Conservation (phyloP, 345 rosid species). For the Salix arbutifolia region DNA sequence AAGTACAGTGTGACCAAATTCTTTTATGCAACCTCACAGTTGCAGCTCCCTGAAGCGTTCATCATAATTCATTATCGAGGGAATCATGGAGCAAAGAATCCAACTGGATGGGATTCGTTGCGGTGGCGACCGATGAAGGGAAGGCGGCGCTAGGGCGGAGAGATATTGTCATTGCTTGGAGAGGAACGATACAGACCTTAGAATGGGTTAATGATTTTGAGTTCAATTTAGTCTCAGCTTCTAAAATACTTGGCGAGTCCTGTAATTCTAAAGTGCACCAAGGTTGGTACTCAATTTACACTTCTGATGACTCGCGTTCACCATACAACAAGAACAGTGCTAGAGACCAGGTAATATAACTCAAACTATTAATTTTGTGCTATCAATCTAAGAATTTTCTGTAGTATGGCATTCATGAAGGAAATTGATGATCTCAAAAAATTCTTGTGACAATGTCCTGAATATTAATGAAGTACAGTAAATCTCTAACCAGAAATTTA, state of each 20-base stretch:
- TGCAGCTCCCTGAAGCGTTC: conserved; percentile 64
- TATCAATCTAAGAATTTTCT: background rate
- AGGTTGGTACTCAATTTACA: conserved; percentile 88
- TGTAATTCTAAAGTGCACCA: conserved; percentile 51
- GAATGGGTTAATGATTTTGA: conserved; percentile 75
- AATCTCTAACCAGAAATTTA: too few relatives aligned
- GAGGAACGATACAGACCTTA: conserved; percentile 64
- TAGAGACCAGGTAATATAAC: background rate
- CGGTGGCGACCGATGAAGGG: conserved; percentile 74
- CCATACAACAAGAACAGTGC: conserved; percentile 39
- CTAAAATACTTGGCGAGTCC: conserved; percentile 41
- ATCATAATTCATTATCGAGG: conserved; percentile 51
- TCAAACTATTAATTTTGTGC: background rate
- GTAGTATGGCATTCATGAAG: background rate
- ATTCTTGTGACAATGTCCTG: too few relatives aligned
- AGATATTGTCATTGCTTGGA: conserved; percentile 81
- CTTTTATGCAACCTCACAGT: conserved; percentile 60
- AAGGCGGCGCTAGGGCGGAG: conserved; percentile 60
- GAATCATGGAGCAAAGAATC: conserved; percentile 87
- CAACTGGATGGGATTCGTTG: conserved; percentile 81
- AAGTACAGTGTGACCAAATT: conserved; percentile 64
- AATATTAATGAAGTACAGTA: too few relatives aligned
- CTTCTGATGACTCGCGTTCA: conserved; percentile 61
- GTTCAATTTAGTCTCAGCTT: conserved; percentile 47
- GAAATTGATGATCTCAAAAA: too few relatives aligned